Conservation (phyloP, 495 filamentous ascomycete species). For the Aspergillus haitiensis region DNA sequence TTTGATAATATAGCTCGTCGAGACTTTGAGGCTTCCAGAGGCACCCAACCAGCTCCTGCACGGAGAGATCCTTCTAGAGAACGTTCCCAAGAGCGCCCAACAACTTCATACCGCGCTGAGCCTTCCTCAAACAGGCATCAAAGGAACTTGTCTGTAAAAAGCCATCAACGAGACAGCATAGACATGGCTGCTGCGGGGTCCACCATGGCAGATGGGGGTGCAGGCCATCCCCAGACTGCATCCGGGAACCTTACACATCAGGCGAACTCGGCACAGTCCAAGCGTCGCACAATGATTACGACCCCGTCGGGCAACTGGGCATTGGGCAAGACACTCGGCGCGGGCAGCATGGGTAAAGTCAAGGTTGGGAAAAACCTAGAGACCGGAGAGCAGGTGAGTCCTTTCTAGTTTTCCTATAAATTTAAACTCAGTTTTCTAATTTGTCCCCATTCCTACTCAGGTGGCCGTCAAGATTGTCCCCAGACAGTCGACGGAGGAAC, state of each 20-base stretch:
- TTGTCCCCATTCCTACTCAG: conserved; percentile 45
- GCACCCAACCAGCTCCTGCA: conserved; percentile 47
- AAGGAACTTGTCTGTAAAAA: conserved; percentile 46
- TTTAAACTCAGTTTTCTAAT: background rate
- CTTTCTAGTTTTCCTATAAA: conserved; percentile 1
- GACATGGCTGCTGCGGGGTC: conserved; percentile 56
- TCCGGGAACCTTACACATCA: conserved; percentile 35
- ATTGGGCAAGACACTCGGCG: conserved; percentile 94
- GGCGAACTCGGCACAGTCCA: conserved; percentile 48
- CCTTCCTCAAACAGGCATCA: conserved; percentile 46
- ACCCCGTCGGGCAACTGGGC: conserved; percentile 86
- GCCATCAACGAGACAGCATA: conserved; percentile 50
- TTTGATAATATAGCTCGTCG: conserved; percentile 55
- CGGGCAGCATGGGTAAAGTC: conserved; percentile 96
- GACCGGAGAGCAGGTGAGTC: conserved; percentile 72
- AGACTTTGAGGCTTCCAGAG: conserved; percentile 58
- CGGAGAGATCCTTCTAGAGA: conserved; percentile 58
- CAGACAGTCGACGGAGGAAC: conserved; percentile 81
- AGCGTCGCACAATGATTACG: conserved; percentile 78
- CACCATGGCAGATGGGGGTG: conserved; percentile 36
- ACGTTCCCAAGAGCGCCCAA: conserved; percentile 47
- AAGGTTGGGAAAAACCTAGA: conserved; percentile 82
- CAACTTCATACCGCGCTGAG: conserved; percentile 53
- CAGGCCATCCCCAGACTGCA: conserved; percentile 47
- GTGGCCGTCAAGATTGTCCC: conserved; percentile 98